Evolutionary conservation across 2,329 filamentous ascomycete genomes (phyloP), one percentile per base, ranked within the genome.

Genomic region (Cyclaneusma minus): DNA sequence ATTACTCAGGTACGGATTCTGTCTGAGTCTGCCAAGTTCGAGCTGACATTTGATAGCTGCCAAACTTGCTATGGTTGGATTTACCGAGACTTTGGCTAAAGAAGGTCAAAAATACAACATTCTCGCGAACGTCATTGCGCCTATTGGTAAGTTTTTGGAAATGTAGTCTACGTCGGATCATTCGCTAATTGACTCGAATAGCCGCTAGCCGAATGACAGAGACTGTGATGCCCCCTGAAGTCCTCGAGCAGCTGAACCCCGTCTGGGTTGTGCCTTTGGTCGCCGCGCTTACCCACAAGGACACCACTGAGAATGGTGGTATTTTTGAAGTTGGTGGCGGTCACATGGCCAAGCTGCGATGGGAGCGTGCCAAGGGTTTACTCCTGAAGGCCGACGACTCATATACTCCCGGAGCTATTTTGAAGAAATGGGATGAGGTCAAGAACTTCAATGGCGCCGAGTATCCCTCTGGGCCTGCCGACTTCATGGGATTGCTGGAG

Each of bases 101-200:
- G 89, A 98, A 62, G 89, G 89, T 39, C 63, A 70, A 49, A 95
- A 95, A 60, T 98, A 98, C 63, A 95, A 95, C 66, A 95, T 98
- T 42, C 58, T 93, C 44, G 72, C 66, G 62, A 98, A 98, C 55
- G 82, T 82, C 43, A 91, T 98, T 58, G 84, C 89, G 11, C 89
- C 89, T 28, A 85, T 94, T 47, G 45, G 45, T n/a, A n/a, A n/a
- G n/a, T n/a, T n/a, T n/a, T n/a, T n/a, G n/a, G n/a, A n/a, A n/a
- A n/a, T n/a, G n/a, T n/a, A n/a, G 7, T 5, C n/a, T 13, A 19
- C 8, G 7, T 21, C 9, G 11, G 8, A 16, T 13, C 18, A 25
- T 12, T 29, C 21, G 22, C 35, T 46, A 38, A 46, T 30, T n/a
- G n/a, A 22, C 2, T 26, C n/a, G 6, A 26, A 28, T 33, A 70